Evolutionary conservation across 768 basidiomycete genomes (phyloP).

Genomic region (Polyporus arcularius): DNA sequence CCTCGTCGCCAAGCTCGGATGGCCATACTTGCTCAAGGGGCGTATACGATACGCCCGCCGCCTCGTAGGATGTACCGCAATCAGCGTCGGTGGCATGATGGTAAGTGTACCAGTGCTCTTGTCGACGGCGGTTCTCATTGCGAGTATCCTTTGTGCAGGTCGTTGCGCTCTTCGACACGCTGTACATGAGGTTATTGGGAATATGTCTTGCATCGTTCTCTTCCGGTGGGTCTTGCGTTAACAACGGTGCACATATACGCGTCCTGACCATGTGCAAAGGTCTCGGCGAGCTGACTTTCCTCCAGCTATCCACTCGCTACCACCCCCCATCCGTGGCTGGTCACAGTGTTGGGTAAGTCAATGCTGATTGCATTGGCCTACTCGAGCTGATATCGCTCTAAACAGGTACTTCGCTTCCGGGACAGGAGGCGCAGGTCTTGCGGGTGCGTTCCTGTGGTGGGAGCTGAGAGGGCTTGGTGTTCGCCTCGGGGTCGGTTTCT

Average conservation of each 20-base stretch:
- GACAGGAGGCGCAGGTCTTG: slow-evolving; percentile 92
- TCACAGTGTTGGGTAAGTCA: slow-evolving; percentile 73
- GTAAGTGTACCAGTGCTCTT: slow-evolving; percentile 45
- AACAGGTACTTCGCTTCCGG: slow-evolving; percentile 88
- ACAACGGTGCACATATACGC: neutral
- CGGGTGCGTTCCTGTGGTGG: slow-evolving; percentile 96
- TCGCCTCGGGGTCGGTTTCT: slow-evolving; percentile 76
- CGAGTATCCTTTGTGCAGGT: slow-evolving; percentile 45
- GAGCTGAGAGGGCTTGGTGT: slow-evolving; percentile 85
- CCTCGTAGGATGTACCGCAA: slow-evolving; percentile 68
- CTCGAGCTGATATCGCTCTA: neutral
- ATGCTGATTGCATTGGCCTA: neutral
- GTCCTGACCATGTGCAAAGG: slow-evolving; percentile 45
- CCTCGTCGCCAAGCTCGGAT: slow-evolving; percentile 83
- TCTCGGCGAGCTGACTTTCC: slow-evolving; percentile 90
- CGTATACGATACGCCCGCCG: slow-evolving; percentile 79
- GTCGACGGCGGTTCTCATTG: neutral
- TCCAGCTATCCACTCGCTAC: slow-evolving; percentile 88
- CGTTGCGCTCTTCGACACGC: slow-evolving; percentile 68
- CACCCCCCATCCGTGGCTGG: slow-evolving; percentile 70
- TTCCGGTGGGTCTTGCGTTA: slow-evolving; percentile 52
- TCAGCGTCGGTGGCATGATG: slow-evolving; percentile 85
- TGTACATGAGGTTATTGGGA: slow-evolving; percentile 74
- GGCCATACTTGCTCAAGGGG: slow-evolving; percentile 90
- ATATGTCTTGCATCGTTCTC: slow-evolving; percentile 86